Base-by-base conservation (phyloP, 1,139 yeast species). In the Hemisphaericaspora subhashii region DNA sequence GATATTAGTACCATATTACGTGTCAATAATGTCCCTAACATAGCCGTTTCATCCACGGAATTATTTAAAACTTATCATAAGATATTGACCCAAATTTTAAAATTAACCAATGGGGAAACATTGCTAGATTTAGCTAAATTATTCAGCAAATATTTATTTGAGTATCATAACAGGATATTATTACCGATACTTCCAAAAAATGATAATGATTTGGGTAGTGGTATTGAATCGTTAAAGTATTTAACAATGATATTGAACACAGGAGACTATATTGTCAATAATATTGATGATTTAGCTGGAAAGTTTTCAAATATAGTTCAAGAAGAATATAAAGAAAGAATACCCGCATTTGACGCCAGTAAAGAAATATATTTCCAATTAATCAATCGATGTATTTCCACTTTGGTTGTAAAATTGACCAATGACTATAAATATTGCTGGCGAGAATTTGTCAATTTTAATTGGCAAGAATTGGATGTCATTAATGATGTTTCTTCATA, bases 41-140 rank as follows among this genome's bases (percentile, higher is more conserved):
- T 88, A 12, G 71, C 88, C 8, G 83, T 83, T 27, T 86, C 96
- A 0, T 85, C 96, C 6, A 88, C 95, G 1, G 98, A 92, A 48
- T 62, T 92, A 32, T 90, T 92, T 60, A 78, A 88, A 50, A 66
- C 77, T 5, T 89, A 86, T 57, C 77, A 95, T 40, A 82, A 82
- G 39, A 66, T 86, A 9, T 64, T 92, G 30, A 71, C 82, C 8
- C 97, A 89, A 55, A 73, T 87, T n/a, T 69, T 86, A 15, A 86
- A 86, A 45, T 64, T 92, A 17, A 80, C 92, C 0, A 78, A 76
- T 15, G 90, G 92, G 1, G 75, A 73, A 15, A 82, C 90, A 3
- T 61, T 89, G 17, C 58, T 81, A 26, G 83, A 78, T 34, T 65
- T 92, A 33, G 72, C 90, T 0, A 65, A 66, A 13, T 66, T 89